Conservation (phyloP, 192 early-diverging fungal species). For the Coemansia sp. region DNA sequence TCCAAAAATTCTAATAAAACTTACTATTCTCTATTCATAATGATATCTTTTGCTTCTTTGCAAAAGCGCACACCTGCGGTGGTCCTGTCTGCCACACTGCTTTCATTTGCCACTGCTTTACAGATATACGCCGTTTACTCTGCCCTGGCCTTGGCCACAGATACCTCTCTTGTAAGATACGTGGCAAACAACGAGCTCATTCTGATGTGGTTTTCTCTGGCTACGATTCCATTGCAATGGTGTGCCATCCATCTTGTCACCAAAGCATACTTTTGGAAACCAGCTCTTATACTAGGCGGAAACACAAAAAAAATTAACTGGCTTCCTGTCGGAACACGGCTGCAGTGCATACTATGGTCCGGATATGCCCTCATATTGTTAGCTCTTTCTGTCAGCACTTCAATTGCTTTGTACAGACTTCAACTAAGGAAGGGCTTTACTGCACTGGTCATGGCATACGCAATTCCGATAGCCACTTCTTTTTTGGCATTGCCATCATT, state of each 20-base stretch:
- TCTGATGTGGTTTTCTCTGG: conserved; percentile 26
- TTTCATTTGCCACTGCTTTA: conserved; percentile 7
- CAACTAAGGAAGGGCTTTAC: background rate
- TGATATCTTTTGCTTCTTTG: background rate
- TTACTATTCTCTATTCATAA: background rate
- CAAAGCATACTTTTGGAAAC: conserved; percentile 2
- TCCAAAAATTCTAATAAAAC: too few species aligned
- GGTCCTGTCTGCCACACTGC: background rate
- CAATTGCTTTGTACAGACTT: conserved; percentile 14
- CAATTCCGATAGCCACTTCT: background rate
- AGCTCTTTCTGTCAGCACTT: background rate
- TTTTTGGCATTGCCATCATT: conserved; percentile 3
- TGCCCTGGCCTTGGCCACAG: background rate
- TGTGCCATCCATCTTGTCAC: conserved; percentile 14
- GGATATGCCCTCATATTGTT: background rate
- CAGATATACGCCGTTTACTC: conserved; percentile 18
- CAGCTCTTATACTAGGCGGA: too few species aligned
- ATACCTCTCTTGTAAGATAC: conserved; percentile 7
- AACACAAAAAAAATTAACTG: conserved; percentile 14
- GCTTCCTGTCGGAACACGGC: conserved; percentile 19
- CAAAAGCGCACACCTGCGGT: background rate
- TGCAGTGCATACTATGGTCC: conserved; percentile 23
- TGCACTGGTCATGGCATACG: background rate
- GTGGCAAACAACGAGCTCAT: conserved; percentile 26
- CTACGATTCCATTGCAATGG: conserved; percentile 21